phyloP scores from a whole-genome alignment of 768 basidiomycete genomes.

The Hebeloma cylindrosporum region DNA sequence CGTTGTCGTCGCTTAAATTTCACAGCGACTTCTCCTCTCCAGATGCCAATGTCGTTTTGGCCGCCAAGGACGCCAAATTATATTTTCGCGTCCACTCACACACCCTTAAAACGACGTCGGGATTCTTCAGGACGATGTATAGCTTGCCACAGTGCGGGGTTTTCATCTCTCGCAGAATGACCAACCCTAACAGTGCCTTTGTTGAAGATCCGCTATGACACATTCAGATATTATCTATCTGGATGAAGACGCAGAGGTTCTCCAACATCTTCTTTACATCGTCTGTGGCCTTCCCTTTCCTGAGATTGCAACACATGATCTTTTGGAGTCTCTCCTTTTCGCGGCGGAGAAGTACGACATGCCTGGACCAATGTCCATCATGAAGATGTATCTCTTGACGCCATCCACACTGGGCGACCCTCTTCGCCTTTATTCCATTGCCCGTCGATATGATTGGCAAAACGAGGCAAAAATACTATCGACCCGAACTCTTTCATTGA shows the following conservation, averaged over 20 bases:
- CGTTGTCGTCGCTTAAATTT: slow-evolving; percentile 19
- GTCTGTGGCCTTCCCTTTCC: slow-evolving; percentile 57
- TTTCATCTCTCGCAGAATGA: background rate
- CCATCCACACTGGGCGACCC: slow-evolving; percentile 49
- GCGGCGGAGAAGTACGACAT: slow-evolving; percentile 73
- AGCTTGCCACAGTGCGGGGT: slow-evolving; percentile 47
- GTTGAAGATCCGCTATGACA: slow-evolving; percentile 4
- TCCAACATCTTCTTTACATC: slow-evolving; percentile 61
- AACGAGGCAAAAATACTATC: slow-evolving; percentile 57
- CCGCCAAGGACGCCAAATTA: slow-evolving; percentile 47
- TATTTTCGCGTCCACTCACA: slow-evolving; percentile 59
- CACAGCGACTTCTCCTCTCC: slow-evolving; percentile 53
- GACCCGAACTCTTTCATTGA: slow-evolving; percentile 50
- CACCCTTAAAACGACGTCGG: slow-evolving; percentile 62
- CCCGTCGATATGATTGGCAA: slow-evolving; percentile 60
- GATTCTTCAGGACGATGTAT: slow-evolving; percentile 65
- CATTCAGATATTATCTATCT: slow-evolving; percentile 44
- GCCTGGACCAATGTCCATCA: slow-evolving; percentile 59
- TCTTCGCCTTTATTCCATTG: slow-evolving; percentile 52
- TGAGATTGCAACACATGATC: slow-evolving; percentile 48
- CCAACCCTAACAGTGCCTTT: background rate
- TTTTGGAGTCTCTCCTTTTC: slow-evolving; percentile 55
- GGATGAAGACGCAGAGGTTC: slow-evolving; percentile 54
- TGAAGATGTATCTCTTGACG: slow-evolving; percentile 57
- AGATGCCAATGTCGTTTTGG: slow-evolving; percentile 58